Conservation (phyloP, 495 filamentous ascomycete genomes). For the Alectoria sarmentosa region DNA sequence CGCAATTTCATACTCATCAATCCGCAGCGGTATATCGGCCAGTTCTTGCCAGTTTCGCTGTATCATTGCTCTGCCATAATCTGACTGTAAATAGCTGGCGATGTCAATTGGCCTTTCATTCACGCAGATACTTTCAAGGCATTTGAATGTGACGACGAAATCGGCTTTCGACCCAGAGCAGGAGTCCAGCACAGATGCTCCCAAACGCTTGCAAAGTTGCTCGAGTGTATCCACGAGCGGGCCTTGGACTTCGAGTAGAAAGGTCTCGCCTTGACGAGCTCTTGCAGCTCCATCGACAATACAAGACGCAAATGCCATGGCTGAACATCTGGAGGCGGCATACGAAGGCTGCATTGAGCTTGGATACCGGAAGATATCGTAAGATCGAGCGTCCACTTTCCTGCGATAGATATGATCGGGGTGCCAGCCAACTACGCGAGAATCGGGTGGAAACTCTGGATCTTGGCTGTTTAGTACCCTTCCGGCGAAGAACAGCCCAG, state of each 20-base stretch:
- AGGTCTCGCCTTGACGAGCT: slow-evolving; percentile 14
- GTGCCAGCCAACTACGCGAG: slow-evolving; percentile 22
- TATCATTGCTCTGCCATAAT: neutral
- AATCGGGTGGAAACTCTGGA: neutral
- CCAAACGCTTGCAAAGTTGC: slow-evolving; percentile 2
- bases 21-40: neutral
- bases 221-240: slow-evolving; percentile 3
- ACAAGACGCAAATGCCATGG: slow-evolving; percentile 10
- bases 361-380: neutral
- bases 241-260: slow-evolving; percentile 12
- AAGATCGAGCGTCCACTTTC: neutral
- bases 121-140: slow-evolving; percentile 5
- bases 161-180: neutral
- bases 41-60: neutral
- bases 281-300: slow-evolving; percentile 18
- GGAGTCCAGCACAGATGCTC: slow-evolving; percentile 3
- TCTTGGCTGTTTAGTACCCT: slow-evolving; percentile 5
- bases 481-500: slow-evolving; percentile 23
- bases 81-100: slow-evolving; percentile 3
- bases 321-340: slow-evolving; percentile 15
- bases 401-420: neutral
- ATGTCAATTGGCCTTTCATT: slow-evolving; percentile 3
- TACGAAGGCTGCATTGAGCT: neutral
- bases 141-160: slow-evolving; percentile 6
- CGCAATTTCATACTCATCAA: neutral